Percentiles rank a stretch among this genome's conserved stretches.
Conservation (phyloP, 495 filamentous ascomycete species). For the Apiosordaria backusii region DNA sequence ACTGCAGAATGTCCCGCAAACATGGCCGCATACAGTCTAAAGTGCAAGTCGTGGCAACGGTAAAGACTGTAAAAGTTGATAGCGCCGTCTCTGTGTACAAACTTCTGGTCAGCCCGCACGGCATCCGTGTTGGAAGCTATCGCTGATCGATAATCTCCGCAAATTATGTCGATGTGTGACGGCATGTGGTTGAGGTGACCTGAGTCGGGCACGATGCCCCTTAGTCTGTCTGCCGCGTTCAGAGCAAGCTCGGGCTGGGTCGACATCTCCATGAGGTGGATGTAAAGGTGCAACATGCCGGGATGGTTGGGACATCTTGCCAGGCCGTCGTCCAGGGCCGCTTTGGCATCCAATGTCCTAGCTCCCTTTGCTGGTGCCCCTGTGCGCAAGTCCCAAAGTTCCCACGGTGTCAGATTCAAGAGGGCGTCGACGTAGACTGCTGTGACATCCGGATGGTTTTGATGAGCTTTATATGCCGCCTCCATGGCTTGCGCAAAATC, state of each 20-base stretch:
- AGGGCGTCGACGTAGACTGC: slow-evolving; percentile 61
- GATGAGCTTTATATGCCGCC: slow-evolving; percentile 50
- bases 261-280: slow-evolving; percentile 75
- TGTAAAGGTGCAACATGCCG: slow-evolving; percentile 65
- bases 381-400: slow-evolving; percentile 59
- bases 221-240: slow-evolving; percentile 54
- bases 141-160: slow-evolving; percentile 61
- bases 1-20: slow-evolving; percentile 56
- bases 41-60: slow-evolving; percentile 63
- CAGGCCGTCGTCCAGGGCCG: slow-evolving; percentile 53
- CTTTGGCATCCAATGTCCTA: slow-evolving; percentile 55
- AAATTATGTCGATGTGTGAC: slow-evolving; percentile 62
- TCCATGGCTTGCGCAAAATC: slow-evolving; percentile 61
- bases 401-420: slow-evolving; percentile 69
- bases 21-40: slow-evolving; percentile 69
- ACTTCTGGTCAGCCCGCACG: slow-evolving; percentile 60
- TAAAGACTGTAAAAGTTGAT: slow-evolving; percentile 68
- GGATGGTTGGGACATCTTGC: slow-evolving; percentile 50
- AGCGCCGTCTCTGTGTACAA: slow-evolving; percentile 46
- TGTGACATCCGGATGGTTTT: slow-evolving; percentile 57
- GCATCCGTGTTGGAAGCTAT: slow-evolving; percentile 60
- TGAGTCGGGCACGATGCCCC: slow-evolving; percentile 59
- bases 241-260: slow-evolving; percentile 56
- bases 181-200: slow-evolving; percentile 76
- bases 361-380: slow-evolving; percentile 53